Evolutionary conservation across 805 yeast species (phyloP), one percentile per base, ranked within the genome.

Genomic region (Saccharomyces eubayanus): DNA sequence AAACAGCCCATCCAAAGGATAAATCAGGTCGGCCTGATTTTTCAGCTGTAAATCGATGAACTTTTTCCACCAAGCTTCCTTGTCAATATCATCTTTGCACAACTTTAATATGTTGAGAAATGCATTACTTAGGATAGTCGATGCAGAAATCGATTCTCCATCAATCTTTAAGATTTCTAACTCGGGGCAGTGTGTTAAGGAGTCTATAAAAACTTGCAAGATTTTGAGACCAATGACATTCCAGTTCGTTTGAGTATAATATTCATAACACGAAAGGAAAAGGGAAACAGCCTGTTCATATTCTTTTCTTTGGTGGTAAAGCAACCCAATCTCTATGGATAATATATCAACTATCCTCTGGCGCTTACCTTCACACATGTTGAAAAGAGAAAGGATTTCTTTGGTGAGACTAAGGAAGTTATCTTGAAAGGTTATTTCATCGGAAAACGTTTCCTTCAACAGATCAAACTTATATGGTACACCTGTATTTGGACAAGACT

Each of bases 191-290:
- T 64, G 62, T 10, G 56, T 80, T 40, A 90, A 73, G 61, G 96
- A 89, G 43, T 82, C 81, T 29, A 87, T 76, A 63, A 84, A 89
- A 1, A 84, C 73, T 59, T 81, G 82, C 41, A 89, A 73, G 16
- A 92, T 69, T n/a, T 77, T 70, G 5, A 81, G 76, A 0, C 95
- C 87, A 63, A 89, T 80, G 47, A 72, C 68, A 50, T 79, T 79
- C 97, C 97, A 91, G 1, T 90, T 89, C 48, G 83, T 80, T 20
- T 76, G 69, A 6, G 79, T 76, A 62, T 87, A 90, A 53, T 81
- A 81, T 41, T 79, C 81, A 48, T 87, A 88, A 2, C 94, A 83
- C 8, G 83, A 80, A 41, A 81, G 80, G 11, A 92, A 72, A 2
- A 87, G 80, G 5, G 77, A 72, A 14, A 82, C 77, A 1, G 96